A percentile compares a stretch with the other conserved stretches of the same genome.
Conservation (phyloP, 1,139 yeast genomes). For the Yamadazyma buinensis region DNA sequence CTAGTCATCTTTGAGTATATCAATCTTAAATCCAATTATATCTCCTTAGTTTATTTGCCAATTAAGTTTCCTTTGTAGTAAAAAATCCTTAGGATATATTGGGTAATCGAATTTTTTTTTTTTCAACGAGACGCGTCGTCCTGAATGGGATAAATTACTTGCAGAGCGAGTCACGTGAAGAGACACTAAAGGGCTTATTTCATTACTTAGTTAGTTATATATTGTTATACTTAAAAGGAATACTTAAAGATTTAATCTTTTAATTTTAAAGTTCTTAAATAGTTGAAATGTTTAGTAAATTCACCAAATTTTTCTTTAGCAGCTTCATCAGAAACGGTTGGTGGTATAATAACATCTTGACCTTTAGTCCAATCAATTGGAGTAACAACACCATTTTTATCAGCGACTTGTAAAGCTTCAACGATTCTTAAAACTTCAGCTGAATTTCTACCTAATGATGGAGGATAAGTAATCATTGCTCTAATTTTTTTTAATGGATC, state of each 20-base stretch:
- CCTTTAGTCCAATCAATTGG: conserved; percentile 77
- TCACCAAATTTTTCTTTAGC: conserved; percentile 80
- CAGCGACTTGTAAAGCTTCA: conserved; percentile 81
- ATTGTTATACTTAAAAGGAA: too few relatives aligned
- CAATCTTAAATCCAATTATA: too few relatives aligned
- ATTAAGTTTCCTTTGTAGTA: too few relatives aligned
- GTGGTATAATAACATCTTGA: conserved; percentile 86
- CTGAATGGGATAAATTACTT: conserved; percentile 7
- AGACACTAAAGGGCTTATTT: background rate
- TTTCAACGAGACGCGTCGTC: conserved; percentile 4
- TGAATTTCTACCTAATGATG: conserved; percentile 88
- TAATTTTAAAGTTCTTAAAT: conserved; percentile 58
- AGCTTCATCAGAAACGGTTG: conserved; percentile 73
- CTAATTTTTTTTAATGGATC: conserved; percentile 86
- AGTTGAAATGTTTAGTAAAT: conserved; percentile 77
- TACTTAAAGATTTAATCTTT: conserved; percentile 5
- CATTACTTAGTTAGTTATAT: background rate
- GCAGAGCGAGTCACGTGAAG: background rate
- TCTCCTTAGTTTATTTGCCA: too few relatives aligned
- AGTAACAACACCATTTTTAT: conserved; percentile 76
- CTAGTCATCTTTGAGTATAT: conserved; percentile 44
- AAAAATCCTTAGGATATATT: background rate
- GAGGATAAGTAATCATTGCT: conserved; percentile 80
- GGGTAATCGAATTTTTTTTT: conserved; percentile 1
- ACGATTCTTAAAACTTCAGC: conserved; percentile 82